Base-by-base conservation (phyloP, 768 basidiomycete genomes). In the Bullera alba region DNA sequence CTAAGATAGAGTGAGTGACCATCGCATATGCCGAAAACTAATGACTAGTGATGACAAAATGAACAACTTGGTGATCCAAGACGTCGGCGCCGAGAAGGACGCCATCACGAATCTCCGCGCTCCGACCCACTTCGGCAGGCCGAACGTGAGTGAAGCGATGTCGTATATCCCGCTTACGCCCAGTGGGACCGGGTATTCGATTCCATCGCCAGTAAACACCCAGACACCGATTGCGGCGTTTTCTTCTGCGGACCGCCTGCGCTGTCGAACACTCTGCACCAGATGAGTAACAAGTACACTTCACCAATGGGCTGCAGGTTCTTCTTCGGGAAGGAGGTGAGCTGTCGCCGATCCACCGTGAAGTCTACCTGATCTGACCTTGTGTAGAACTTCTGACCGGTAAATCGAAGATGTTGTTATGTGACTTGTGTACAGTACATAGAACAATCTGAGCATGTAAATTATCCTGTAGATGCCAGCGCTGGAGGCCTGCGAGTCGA, bases 61-160 rank as follows among this genome's bases (percentile, higher is more conserved):
- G 79, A 86, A 83, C 74, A 95, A 93, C 67, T 92, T 95, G 70
- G 79, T 91, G 47, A 87, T 86, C 5, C 85, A 89, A 64, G 90
- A 93, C 60, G 90, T 95, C 30, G 92, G 92, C 45, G 86, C 87
- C 1, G 87, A 93, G 54, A 84, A 83, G 74, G 92, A 96, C 61
- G 84, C 90, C 2, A 86, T 96, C 68, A 93, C 91, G 3, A 79
- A 83, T 1, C 77, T 95, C 10, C 80, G 89, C 19, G 84, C 92
- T 0, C 92, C 92, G 0, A 96, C 92, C 8, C 90, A 93, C 74
- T 92, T 85, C 65, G 87, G 91, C 36, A 75, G 90, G 51, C 90
- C 90, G 15, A 90, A 92, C 71, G 56, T 65, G 46, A 28, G 61
- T 60, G 46, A 54, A 63, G 53, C 2, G 34, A 58, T 46, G 8